Percentiles rank a stretch among this genome's conserved stretches.
Evolutionary conservation across 148 eudicot genomes (phyloP).

Genomic region (Rheum nobile): DNA sequence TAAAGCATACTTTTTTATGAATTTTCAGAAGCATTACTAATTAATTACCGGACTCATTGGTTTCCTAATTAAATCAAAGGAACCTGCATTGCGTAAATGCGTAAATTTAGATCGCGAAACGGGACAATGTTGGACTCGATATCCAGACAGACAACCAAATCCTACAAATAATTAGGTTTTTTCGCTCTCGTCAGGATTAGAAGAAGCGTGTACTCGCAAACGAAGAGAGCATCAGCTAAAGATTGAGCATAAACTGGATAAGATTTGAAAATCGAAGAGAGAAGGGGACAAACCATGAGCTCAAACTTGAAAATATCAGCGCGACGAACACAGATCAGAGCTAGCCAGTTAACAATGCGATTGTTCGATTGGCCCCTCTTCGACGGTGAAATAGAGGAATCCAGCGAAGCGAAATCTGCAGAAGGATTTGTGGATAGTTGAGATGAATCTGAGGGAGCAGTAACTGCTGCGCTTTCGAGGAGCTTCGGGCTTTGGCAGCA

Average conservation of each 20-base stretch:
- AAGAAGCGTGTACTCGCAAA: neutral
- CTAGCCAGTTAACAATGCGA: neutral
- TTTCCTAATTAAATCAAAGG: neutral
- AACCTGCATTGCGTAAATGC: neutral
- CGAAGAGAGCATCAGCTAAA: neutral
- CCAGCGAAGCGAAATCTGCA: neutral
- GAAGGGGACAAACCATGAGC: conserved; percentile 5
- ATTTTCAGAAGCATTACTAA: neutral
- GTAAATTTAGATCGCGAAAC: neutral
- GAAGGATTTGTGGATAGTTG: neutral
- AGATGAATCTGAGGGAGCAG: conserved; percentile 3
- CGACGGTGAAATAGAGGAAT: neutral
- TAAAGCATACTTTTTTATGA: neutral
- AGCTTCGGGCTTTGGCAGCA: neutral
- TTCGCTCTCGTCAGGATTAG: neutral
- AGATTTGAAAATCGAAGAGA: neutral
- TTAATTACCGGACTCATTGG: neutral
- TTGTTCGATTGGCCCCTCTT: neutral
- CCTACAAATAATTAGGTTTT: neutral
- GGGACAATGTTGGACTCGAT: neutral
- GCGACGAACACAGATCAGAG: neutral
- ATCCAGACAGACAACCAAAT: neutral
- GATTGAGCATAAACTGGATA: neutral
- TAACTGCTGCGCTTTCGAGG: neutral
- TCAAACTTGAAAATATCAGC: neutral